Evolutionary conservation across 2,329 filamentous ascomycete genomes (phyloP), one percentile per base, ranked within the genome.

Genomic region (Ascochyta fabae): DNA sequence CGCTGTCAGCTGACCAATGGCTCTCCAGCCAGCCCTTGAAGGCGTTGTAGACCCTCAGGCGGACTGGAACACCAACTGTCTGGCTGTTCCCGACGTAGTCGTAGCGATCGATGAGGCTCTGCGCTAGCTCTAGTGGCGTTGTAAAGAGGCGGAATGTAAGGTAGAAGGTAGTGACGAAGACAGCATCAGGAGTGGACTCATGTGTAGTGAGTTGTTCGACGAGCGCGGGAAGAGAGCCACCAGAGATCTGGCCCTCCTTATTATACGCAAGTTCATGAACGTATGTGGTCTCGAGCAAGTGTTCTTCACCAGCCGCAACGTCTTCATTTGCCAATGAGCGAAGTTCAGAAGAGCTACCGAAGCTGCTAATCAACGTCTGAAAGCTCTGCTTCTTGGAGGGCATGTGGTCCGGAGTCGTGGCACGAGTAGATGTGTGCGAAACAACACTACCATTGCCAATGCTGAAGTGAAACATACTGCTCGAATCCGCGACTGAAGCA

Each of bases 1-100:
- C 95, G 10, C 88, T 87, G 56, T 92, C 86, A 60, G 91, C 86
- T 43, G 90, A 87, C 94, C 95, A 99, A 76, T 99, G 92, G 6
- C 90, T 95, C 78, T 98, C 95, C 19, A 99, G 81, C 95, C 95
- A 99, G 38, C 91, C 90, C 77, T 99, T 99, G 82, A 99, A 92
- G 53, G 92, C 88, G 72, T 99, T 98, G 80, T 96, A 98, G 1
- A 98, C 92, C 47, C 95, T 87, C 43, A 99, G 80, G 46, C 93
- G 88, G 22, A 98, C 94, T 0, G 94, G 91, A 3, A 83, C 85
- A 22, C 92, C 88, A 60, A 93, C 85, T 55, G 87, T 84, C 22
- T 87, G 85, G 43, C 88, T 90, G 56, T 95, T 89, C 12, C 86
- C 89, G 34, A 96, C 89, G 66, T 97, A 96, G 56, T 97, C 91